Base-by-base conservation (phyloP, 106 monocot species). In the Dendrobium officinale region DNA sequence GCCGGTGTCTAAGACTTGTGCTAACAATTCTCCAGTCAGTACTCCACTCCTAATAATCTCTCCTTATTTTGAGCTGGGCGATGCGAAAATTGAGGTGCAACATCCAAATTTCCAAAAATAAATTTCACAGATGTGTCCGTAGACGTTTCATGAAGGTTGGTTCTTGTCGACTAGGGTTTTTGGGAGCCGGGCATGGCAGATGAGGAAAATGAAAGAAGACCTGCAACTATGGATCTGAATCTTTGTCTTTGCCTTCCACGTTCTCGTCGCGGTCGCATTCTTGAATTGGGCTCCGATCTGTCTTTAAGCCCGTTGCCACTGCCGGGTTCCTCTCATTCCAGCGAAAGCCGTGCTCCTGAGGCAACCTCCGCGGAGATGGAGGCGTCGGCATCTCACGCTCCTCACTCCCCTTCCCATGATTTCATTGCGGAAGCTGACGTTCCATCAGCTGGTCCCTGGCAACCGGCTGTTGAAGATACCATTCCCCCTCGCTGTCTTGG, bases 151-250 rank as follows among this genome's bases (percentile, higher is more conserved):
- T 37, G 4, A 37, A 70, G 15, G 37, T 13, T 70, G 78, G 37
- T 20, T 78, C 42, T 78, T 9, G 10, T 70, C 13, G 29, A 37
- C 74, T 40, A 40, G 40, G 74, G 74, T 74, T 74, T 74, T 42
- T 3, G 0, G 41, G 9, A 37, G 37, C 9, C 42, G 0, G 73
- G 19, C 15, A 74, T 74, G 42, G 74, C 20, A 9, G 74, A 42
- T 43, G 43, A 74, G 74, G 74, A 44, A 44, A 42, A 42, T 74
- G 42, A 20, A 29, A n/a, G 74, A 43, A 74, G 19, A 42, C 5
- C 74, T 74, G 42, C 78, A 26, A 56, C 31, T 48, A 78, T 89
- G 82, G 93, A 94, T 88, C 83, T 89, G 83, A 94, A 91, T 81
- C 84, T 94, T 18, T 86, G 91, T 45, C 64, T 89, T 22, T 86